Evolutionary conservation across 768 basidiomycete genomes (phyloP).

Genomic region (Ephemerocybe angulata): DNA sequence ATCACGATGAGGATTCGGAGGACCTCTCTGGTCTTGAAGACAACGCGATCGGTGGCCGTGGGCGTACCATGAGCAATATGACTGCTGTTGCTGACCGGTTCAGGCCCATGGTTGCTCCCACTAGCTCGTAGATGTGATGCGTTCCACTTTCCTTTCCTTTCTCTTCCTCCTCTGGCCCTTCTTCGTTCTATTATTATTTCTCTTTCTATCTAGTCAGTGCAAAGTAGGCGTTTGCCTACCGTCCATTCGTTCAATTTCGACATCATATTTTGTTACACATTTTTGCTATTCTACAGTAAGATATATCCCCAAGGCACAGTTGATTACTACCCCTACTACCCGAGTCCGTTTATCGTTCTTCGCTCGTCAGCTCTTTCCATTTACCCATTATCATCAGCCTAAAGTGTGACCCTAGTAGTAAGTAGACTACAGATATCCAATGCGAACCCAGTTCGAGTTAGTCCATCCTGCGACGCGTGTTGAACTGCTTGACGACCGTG

Average conservation of each 20-base stretch:
- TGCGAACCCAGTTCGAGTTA: background rate
- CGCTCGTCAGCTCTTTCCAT: too few relatives aligned
- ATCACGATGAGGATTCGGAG: conserved; percentile 34
- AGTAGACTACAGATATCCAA: too few relatives aligned
- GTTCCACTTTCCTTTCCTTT: background rate
- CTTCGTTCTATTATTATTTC: too few relatives aligned
- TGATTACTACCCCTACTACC: background rate
- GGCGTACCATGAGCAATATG: conserved; percentile 59
- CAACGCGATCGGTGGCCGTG: conserved; percentile 24
- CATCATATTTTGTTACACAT: background rate
- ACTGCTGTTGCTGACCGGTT: conserved; percentile 31
- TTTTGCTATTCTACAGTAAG: conserved; percentile 9
- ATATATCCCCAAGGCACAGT: background rate
- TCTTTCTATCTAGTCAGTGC: background rate
- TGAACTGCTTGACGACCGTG: conserved; percentile 72
- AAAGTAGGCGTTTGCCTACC: background rate
- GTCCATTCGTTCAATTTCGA: background rate
- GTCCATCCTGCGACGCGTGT: conserved; percentile 72
- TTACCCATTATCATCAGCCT: too few relatives aligned
- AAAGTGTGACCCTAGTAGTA: too few relatives aligned
- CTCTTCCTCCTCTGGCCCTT: too few relatives aligned
- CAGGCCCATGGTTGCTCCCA: conserved; percentile 19
- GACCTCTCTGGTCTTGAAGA: conserved; percentile 19
- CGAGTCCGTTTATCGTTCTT: too few relatives aligned
- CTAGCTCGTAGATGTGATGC: background rate